A percentile compares a stretch with the other conserved stretches of the same genome.
phyloP scores from a whole-genome alignment of 2,329 filamentous ascomycete genomes.

The Sarocladium kiliense region DNA sequence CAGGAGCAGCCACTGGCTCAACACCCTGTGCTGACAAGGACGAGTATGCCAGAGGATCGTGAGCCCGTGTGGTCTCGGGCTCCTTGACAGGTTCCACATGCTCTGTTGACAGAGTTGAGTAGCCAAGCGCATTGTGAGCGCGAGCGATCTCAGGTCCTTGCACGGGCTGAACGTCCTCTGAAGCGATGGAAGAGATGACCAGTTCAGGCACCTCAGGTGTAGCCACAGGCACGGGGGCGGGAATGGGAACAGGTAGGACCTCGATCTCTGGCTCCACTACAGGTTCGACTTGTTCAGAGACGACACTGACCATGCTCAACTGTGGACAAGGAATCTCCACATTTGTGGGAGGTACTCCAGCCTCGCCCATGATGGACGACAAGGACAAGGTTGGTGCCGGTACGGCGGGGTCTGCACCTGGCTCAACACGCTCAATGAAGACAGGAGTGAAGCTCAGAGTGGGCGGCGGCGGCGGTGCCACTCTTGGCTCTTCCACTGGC shows the following conservation, averaged over 20 bases:
- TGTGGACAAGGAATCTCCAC: constrained; percentile 16
- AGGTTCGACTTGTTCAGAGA: constrained; percentile 31
- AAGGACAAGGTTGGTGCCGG: constrained; percentile 19
- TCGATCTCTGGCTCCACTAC: constrained; percentile 19
- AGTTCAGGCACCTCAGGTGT: constrained; percentile 19
- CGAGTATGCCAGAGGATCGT: constrained; percentile 5
- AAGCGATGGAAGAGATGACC: constrained; percentile 30
- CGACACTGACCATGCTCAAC: constrained; percentile 25
- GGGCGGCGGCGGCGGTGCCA: constrained; percentile 22
- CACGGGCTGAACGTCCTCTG: constrained; percentile 32
- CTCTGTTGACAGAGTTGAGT: constrained; percentile 16
- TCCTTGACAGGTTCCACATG: constrained; percentile 22
- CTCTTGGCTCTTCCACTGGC: constrained; percentile 31
- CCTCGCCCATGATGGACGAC: constrained; percentile 22
- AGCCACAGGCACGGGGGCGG: not conserved
- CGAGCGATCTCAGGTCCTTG: constrained; percentile 3
- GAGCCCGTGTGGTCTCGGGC: constrained; percentile 13
- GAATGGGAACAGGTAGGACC: constrained; percentile 7
- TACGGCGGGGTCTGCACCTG: constrained; percentile 19
- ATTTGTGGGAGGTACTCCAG: not conserved
- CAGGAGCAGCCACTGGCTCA: constrained; percentile 19
- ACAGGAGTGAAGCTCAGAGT: constrained; percentile 27
- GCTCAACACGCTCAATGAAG: constrained; percentile 25
- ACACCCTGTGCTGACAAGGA: constrained; percentile 21
- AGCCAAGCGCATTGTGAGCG: not conserved